Percentiles rank a stretch among this genome's conserved stretches.
Conservation (phyloP, 345 rosid genomes). For the Lepidium aucheri region DNA sequence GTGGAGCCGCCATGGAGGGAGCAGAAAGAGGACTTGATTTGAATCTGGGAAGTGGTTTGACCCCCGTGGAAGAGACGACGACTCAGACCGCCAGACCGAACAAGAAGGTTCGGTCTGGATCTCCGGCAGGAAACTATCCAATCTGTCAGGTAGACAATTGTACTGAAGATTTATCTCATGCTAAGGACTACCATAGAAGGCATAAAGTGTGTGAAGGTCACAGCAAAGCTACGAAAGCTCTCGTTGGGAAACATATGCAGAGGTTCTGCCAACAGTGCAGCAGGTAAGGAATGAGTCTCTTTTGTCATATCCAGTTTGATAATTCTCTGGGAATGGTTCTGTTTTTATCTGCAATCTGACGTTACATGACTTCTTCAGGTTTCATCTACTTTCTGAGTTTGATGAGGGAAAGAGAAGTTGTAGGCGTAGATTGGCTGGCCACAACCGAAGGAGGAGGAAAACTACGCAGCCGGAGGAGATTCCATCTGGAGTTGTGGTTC, state of each 20-base stretch:
- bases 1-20: slow-evolving; percentile 6
- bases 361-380: slow-evolving; percentile 31
- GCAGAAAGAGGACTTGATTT: slow-evolving; percentile 46
- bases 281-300: slow-evolving; percentile 39
- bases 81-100: slow-evolving; percentile 33
- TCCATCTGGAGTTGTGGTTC: slow-evolving; percentile 43
- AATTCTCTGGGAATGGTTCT: background rate
- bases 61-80: slow-evolving; percentile 37
- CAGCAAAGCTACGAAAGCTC: slow-evolving; percentile 68
- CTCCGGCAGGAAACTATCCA: slow-evolving; percentile 61
- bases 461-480: slow-evolving; percentile 70
- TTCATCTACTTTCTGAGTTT: slow-evolving; percentile 74
- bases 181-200: slow-evolving; percentile 84
- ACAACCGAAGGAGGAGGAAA: slow-evolving; percentile 70
- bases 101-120: slow-evolving; percentile 68
- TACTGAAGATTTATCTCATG: slow-evolving; percentile 61
- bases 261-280: slow-evolving; percentile 98
- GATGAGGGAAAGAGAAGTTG: slow-evolving; percentile 90
- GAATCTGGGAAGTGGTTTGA: slow-evolving; percentile 54
- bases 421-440: slow-evolving; percentile 84
- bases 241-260: slow-evolving; percentile 85
- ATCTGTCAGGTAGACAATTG: slow-evolving; percentile 88
- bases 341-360: background rate
- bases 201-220: slow-evolving; percentile 88
- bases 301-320: no score